Conservation (phyloP, 805 yeast genomes). For the Suhomyces prunicola region DNA sequence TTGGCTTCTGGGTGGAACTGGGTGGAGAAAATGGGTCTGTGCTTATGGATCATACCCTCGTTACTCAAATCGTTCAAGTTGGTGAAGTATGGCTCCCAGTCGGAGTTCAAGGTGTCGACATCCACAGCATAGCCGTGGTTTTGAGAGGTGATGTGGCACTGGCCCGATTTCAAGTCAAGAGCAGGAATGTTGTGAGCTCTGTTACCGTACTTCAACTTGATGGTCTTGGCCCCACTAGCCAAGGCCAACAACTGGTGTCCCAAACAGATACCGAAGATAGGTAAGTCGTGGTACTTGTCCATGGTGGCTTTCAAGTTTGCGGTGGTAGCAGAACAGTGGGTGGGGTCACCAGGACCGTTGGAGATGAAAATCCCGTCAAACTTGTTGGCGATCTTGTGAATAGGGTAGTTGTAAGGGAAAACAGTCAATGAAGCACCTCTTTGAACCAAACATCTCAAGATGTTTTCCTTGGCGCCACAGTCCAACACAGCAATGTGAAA, state of each 20-base stretch:
- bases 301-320: conserved; percentile 69
- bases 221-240: conserved; percentile 91
- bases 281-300: conserved; percentile 60
- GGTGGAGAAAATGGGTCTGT: conserved; percentile 89
- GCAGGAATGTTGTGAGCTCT: conserved; percentile 99
- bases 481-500: conserved; percentile 88
- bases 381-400: conserved; percentile 83
- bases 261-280: conserved; percentile 95
- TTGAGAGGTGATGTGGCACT: conserved; percentile 97
- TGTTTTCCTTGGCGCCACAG: conserved; percentile 98
- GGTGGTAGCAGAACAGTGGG: conserved; percentile 80
- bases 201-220: conserved; percentile 95
- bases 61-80: conserved; percentile 94
- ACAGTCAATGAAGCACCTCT: conserved; percentile 97
- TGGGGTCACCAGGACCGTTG: conserved; percentile 98
- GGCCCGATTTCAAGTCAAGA: conserved; percentile 81
- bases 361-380: conserved; percentile 94
- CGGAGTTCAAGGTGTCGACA: conserved; percentile 70
- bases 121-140: conserved; percentile 99
- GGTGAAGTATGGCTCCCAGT: conserved; percentile 79
- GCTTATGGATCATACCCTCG: conserved; percentile 92
- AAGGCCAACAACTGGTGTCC: conserved; percentile 96
- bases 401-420: conserved; percentile 92
- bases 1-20: conserved; percentile 99
- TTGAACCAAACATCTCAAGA: conserved; percentile 85